phyloP scores from a whole-genome alignment of 2,329 filamentous ascomycete species.

The Penicillium sp. region DNA sequence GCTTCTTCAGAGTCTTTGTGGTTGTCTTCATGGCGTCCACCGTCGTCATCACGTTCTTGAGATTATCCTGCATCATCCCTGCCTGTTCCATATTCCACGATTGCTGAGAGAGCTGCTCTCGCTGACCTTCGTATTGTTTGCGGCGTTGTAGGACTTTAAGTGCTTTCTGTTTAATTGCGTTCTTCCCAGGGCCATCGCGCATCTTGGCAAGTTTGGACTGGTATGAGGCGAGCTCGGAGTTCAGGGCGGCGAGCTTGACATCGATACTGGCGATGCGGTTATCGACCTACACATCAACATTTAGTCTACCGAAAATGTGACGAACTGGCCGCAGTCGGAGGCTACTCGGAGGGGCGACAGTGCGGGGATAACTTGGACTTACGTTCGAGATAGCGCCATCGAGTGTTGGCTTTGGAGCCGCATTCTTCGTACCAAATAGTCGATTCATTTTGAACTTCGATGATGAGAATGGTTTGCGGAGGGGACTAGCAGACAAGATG shows the following conservation, averaged over 20 bases:
- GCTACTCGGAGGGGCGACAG: constrained; percentile 8
- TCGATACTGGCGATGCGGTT: constrained; percentile 83
- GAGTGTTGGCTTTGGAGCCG: constrained; percentile 87
- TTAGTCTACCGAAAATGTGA: neutral
- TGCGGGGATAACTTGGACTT: constrained; percentile 27
- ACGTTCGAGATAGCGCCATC: constrained; percentile 82
- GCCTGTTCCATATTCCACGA: constrained; percentile 99
- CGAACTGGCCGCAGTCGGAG: neutral
- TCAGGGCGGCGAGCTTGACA: constrained; percentile 90
- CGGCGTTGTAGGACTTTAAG: constrained; percentile 91
- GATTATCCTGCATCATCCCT: constrained; percentile 97
- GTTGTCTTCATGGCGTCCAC: constrained; percentile 98
- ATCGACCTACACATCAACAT: constrained; percentile 64
- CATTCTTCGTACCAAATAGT: constrained; percentile 86
- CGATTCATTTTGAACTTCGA: constrained; percentile 86
- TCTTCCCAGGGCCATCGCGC: constrained; percentile 94
- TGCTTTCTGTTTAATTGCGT: constrained; percentile 89
- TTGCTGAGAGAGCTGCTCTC: constrained; percentile 90
- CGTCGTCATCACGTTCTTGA: constrained; percentile 98
- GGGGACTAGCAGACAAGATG: constrained; percentile 11
- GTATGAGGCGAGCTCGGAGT: constrained; percentile 86
- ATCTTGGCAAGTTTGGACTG: constrained; percentile 87
- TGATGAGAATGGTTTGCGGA: neutral
- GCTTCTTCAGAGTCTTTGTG: constrained; percentile 87
- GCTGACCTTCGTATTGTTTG: constrained; percentile 92